phyloP scores from a whole-genome alignment of 106 monocot species.

The Dioscorea zingiberensis region DNA sequence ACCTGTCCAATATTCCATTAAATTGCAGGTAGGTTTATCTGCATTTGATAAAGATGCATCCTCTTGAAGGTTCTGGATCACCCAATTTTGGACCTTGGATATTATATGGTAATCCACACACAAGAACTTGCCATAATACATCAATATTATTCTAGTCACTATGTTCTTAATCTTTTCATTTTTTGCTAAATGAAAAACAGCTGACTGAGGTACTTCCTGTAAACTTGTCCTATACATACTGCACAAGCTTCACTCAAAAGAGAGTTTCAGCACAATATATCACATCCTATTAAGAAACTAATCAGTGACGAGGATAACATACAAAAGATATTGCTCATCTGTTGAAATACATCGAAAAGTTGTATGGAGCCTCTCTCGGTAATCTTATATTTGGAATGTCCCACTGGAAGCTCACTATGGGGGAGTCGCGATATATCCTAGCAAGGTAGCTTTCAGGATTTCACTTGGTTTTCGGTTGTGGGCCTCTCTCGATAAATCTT shows the following conservation, averaged over 20 bases:
- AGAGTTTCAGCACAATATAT: constrained; percentile 67
- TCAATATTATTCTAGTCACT: background rate
- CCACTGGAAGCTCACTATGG: too few relatives aligned
- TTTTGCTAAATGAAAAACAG: constrained; percentile 20
- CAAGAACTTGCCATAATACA: background rate
- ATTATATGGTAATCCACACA: constrained; percentile 56
- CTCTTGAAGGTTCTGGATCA: constrained; percentile 85
- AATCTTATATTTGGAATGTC: background rate
- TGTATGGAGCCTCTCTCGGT: background rate
- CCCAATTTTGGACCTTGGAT: constrained; percentile 72
- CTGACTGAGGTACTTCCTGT: constrained; percentile 62
- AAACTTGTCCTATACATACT: constrained; percentile 65
- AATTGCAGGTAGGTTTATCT: constrained; percentile 54
- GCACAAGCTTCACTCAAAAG: constrained; percentile 62
- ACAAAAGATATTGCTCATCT: background rate
- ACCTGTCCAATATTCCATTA: too few relatives aligned
- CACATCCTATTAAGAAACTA: constrained; percentile 69
- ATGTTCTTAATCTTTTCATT: background rate
- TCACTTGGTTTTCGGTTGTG: background rate
- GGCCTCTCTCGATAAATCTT: too few relatives aligned
- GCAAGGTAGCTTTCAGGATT: background rate
- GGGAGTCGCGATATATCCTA: too few relatives aligned
- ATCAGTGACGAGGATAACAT: background rate
- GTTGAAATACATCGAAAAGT: background rate
- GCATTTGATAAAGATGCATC: constrained; percentile 59